Evolutionary conservation across 192 early-diverging fungal species (phyloP).

Genomic region (Chytriomyces confervae): DNA sequence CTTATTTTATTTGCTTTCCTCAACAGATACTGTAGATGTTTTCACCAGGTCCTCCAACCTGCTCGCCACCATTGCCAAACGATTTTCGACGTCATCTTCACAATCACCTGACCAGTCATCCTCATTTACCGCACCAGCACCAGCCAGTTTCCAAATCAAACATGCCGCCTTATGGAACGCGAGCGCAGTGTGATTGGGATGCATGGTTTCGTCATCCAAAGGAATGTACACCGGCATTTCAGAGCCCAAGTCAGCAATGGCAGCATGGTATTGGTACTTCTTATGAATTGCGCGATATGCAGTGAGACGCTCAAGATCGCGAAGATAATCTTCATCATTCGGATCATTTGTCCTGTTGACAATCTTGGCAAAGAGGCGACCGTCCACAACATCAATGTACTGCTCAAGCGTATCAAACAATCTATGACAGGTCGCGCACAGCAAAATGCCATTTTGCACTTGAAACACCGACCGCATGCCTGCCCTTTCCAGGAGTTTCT

Average conservation of each 20-base stretch:
- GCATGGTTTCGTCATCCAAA: no score
- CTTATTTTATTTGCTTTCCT: no score
- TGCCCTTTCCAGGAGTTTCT: not conserved
- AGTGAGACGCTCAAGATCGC: not conserved
- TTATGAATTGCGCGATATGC: not conserved
- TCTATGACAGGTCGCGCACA: constrained; percentile 33
- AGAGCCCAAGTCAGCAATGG: not conserved
- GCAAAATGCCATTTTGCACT: constrained; percentile 32
- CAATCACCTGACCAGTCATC: not conserved
- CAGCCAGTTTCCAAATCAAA: not conserved
- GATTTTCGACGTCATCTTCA: not conserved
- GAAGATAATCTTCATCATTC: not conserved
- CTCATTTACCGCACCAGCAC: not conserved
- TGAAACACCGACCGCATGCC: constrained; percentile 19
- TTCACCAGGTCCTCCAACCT: no score
- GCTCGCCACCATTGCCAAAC: not conserved
- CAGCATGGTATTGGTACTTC: not conserved
- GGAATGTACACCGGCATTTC: not conserved
- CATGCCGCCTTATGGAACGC: not conserved
- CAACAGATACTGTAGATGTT: no score
- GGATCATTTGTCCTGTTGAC: constrained; percentile 31
- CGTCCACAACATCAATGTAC: constrained; percentile 38
- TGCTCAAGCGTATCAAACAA: constrained; percentile 6
- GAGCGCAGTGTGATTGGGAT: not conserved
- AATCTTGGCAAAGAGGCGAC: constrained; percentile 26